These are phyloP conservation scores for Hypoxylon sp. DNA, from an alignment of 2,329 filamentous ascomycete genomes.

Conservation along the genomic window DNA sequence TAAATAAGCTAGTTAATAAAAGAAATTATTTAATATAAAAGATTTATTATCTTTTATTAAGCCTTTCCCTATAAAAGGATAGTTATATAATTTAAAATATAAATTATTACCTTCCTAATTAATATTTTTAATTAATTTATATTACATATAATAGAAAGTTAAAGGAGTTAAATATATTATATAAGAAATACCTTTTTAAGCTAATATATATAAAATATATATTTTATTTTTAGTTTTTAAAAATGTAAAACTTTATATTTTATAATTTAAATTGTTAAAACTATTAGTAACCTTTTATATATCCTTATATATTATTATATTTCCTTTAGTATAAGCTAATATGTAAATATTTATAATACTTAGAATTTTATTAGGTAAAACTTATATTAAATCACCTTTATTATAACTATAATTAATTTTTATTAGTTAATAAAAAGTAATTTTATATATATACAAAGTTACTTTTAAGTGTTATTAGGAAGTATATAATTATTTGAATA, in stretches of 20 bases:
- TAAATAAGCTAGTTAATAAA: no score
- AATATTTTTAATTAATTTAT: conserved; percentile 8
- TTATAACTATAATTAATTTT: conserved; percentile 5
- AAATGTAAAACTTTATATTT: not conserved
- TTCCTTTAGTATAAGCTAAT: not conserved
- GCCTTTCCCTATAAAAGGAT: no score
- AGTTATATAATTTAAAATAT: no score
- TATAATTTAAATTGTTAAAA: not conserved
- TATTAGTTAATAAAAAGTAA: not conserved
- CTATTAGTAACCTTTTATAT: not conserved
- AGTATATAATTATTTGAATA: not conserved
- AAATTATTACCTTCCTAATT: no score
- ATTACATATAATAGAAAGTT: conserved; percentile 1
- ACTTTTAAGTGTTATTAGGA: no score
- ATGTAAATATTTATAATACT: not conserved
- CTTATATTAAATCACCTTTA: conserved; percentile 5
- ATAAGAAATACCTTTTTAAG: no score
- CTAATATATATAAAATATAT: not conserved
- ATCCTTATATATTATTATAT: not conserved
- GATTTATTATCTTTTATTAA: no score
- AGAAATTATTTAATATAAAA: no score
- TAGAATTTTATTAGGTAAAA: not conserved
- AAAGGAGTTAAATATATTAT: not conserved
- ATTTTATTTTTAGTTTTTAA: not conserved
- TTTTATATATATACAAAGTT: not conserved